phyloP scores from a whole-genome alignment of 1,284 basidiomycete species.

The Sporisorium reilianum region DNA sequence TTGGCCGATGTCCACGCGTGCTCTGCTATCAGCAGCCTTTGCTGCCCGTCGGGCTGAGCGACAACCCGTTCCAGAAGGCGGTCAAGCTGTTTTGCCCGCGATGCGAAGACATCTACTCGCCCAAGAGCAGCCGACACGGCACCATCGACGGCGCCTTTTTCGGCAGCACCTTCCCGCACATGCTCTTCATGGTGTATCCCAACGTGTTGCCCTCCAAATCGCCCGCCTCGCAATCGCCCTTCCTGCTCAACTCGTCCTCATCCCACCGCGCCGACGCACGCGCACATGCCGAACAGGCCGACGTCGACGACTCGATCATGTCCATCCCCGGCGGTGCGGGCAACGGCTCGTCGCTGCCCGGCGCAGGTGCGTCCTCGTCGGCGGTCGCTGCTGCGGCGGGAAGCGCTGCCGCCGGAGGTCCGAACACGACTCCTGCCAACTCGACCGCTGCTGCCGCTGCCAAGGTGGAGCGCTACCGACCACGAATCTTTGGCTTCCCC shows the following conservation, averaged over 20 bases:
- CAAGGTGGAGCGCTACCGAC: conserved; percentile 65
- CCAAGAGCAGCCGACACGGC: conserved; percentile 67
- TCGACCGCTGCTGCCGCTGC: conserved; percentile 49
- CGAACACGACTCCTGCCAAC: conserved; percentile 13
- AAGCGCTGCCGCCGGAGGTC: conserved; percentile 9
- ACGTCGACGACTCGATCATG: conserved; percentile 51
- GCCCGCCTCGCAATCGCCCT: conserved; percentile 55
- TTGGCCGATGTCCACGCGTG: conserved; percentile 67
- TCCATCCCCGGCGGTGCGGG: conserved; percentile 27
- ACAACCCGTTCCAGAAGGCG: conserved; percentile 66
- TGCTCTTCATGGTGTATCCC: conserved; percentile 76
- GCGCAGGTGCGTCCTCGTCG: conserved; percentile 5
- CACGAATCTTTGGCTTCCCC: conserved; percentile 68
- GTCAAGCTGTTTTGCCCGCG: conserved; percentile 68
- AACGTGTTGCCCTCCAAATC: conserved; percentile 75
- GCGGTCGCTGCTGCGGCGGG: conserved; percentile 21
- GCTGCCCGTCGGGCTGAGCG: conserved; percentile 65
- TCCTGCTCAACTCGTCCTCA: conserved; percentile 43
- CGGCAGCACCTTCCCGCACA: conserved; percentile 68
- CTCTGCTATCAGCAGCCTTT: conserved; percentile 67
- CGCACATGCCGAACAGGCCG: conserved; percentile 72
- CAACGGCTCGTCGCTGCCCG: conserved; percentile 24
- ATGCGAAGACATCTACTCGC: conserved; percentile 68
- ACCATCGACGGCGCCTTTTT: conserved; percentile 70
- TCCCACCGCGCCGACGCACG: conserved; percentile 32